Conservation (phyloP, 1,284 basidiomycete genomes). For the Rhodotorula sp. region DNA sequence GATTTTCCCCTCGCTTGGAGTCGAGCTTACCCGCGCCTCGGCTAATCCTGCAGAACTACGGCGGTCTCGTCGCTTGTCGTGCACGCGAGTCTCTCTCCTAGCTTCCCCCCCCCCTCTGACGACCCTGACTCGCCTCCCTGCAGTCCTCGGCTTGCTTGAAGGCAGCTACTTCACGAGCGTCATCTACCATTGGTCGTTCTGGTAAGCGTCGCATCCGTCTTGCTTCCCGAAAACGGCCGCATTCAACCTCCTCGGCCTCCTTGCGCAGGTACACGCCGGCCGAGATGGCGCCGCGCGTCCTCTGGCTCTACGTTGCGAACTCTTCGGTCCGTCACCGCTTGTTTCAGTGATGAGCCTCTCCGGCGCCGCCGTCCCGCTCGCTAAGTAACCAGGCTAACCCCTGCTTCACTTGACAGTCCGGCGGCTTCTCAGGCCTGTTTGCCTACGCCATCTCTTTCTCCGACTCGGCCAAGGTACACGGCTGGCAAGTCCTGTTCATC, state of each 20-base stretch:
- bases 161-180: conserved; percentile 13
- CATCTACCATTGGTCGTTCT: conserved; percentile 4
- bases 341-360: no score
- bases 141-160: conserved; percentile 11
- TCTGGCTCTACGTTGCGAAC: conserved; percentile 20
- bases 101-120: no score
- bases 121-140: not conserved
- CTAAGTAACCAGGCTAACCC: no score
- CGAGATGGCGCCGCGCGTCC: conserved; percentile 9
- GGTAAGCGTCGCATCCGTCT: no score
- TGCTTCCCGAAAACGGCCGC: no score
- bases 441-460: conserved; percentile 14
- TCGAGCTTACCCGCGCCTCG: not conserved
- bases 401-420: not conserved
- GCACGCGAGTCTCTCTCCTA: not conserved
- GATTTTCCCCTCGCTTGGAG: not conserved
- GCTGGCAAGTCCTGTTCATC: conserved; percentile 19
- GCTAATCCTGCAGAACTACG: conserved; percentile 1
- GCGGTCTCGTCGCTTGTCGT: conserved; percentile 9
- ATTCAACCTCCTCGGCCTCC: no score
- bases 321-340: not conserved
- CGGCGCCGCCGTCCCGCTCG: no score
- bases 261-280: conserved; percentile 7
- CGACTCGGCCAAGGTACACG: not conserved
- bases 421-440: conserved; percentile 17